Percentiles rank a stretch among this genome's conserved stretches.
Conservation (phyloP, 192 early-diverging fungal species). For the Backusella sp. region DNA sequence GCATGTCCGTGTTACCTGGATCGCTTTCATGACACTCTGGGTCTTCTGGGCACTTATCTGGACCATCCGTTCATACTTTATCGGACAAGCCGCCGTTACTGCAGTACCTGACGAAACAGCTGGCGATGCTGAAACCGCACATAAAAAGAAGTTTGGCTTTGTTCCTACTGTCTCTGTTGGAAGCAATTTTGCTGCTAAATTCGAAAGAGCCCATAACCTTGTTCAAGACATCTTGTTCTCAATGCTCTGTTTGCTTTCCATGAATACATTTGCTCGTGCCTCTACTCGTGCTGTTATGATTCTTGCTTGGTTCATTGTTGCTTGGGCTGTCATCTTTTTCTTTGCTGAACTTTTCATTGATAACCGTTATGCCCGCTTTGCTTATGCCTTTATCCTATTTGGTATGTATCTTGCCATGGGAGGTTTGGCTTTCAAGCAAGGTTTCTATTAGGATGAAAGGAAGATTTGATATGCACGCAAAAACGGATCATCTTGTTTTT, state of each 20-base stretch:
- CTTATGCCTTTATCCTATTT: slow-evolving; percentile 1
- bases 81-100: not conserved
- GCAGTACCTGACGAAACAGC: no score
- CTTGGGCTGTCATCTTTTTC: slow-evolving; percentile 1
- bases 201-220: slow-evolving; percentile 20
- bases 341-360: slow-evolving; percentile 16
- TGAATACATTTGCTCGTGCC: slow-evolving; percentile 38
- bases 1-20: slow-evolving; percentile 25
- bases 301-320: slow-evolving; percentile 32
- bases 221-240: slow-evolving; percentile 30
- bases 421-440: slow-evolving; percentile 19
- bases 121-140: not conserved
- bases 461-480: not conserved
- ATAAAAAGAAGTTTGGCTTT: not conserved
- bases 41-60: slow-evolving; percentile 30
- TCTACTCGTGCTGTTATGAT: slow-evolving; percentile 33
- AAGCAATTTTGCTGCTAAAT: not conserved
- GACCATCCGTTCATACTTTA: not conserved
- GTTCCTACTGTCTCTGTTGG: not conserved
- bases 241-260: slow-evolving; percentile 23
- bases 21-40: slow-evolving; percentile 29
- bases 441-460: not conserved
- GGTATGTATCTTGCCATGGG: slow-evolving; percentile 16
- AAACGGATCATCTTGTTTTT: no score
- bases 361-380: slow-evolving; percentile 3